Evolutionary conservation across 2,329 filamentous ascomycete species (phyloP), one percentile per base, ranked within the genome.

Genomic region (Leptodontidium sp.): DNA sequence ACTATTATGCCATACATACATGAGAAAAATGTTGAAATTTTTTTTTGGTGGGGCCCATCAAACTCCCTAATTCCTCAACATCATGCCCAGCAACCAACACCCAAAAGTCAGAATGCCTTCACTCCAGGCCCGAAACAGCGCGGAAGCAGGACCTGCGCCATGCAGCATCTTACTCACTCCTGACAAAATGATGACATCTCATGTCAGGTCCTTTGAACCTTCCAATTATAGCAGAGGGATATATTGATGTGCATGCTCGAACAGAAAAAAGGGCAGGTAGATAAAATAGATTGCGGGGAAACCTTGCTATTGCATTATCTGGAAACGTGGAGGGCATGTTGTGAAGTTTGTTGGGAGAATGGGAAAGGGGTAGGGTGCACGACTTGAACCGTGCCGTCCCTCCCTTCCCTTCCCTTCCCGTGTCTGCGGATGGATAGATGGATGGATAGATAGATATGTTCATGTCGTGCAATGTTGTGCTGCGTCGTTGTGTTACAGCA

Each of bases 341-440:
- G 35, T 21, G 9, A 50, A 21, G 47, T n/a, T 12, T n/a, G 7
- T 49, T 24, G 32, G 32, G 40, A 59, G 35, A 40, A 24, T 40
- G 53, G 29, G 14, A 38, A 21, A 40, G 21, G n/a, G 9, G 55
- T 2, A 45, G 32, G 55, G 38, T 43, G 55, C 55, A 61, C 63
- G 50, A 69, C 50, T 63, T 66, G 62, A 68, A 62, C 62, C 63
- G 67, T 68, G 67, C 63, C 58, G 67, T 66, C 63, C 63, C 58
- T 38, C 29, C 49, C 43, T 61, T 26, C 26, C 49, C 43, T 61
- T 26, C 26, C 53, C n/a, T 38, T 57, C 53, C 29, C n/a, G 53
- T 32, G 11, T 38, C 55, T 59, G 55, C 55, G 45, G 55, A 38
- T 53, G 32, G 21, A 29, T 32, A 32, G 29, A 32, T 32, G 6